A percentile compares a stretch with the other conserved stretches of the same genome.
phyloP scores from a whole-genome alignment of 2,329 filamentous ascomycete species.

The Cladobotryum protrusum region DNA sequence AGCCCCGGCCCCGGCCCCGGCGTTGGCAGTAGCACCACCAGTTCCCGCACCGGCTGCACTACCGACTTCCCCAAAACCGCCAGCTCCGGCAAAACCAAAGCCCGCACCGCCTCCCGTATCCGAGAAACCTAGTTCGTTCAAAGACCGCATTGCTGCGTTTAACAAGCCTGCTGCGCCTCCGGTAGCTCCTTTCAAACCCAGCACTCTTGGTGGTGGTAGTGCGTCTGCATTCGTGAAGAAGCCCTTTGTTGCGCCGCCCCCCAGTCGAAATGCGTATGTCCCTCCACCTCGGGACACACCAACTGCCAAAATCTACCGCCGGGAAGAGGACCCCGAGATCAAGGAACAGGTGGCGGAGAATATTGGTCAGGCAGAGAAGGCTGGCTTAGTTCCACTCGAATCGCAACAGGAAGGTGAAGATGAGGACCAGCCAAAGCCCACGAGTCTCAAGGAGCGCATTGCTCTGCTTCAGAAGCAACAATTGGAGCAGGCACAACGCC shows the following conservation, averaged over 20 bases:
- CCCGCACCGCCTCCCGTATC: constrained; percentile 56
- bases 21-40: constrained; percentile 18
- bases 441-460: constrained; percentile 91
- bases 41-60: constrained; percentile 4
- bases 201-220: constrained; percentile 48
- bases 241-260: constrained; percentile 90
- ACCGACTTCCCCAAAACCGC: constrained; percentile 30
- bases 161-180: constrained; percentile 85
- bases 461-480: constrained; percentile 92
- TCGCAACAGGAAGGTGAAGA: constrained; percentile 44
- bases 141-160: constrained; percentile 93
- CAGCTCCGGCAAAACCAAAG: constrained; percentile 23
- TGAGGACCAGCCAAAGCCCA: constrained; percentile 83
- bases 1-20: constrained; percentile 15
- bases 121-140: constrained; percentile 83
- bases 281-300: constrained; percentile 67
- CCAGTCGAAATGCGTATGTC: constrained; percentile 85
- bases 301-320: constrained; percentile 68
- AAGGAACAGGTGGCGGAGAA: constrained; percentile 60
- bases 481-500: constrained; percentile 76
- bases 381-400: constrained; percentile 49
- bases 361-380: constrained; percentile 59
- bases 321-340: constrained; percentile 79
- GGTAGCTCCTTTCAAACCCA: constrained; percentile 82
- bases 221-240: constrained; percentile 79